Conservation (phyloP, 306 rosid species). For the Medicago arabica region DNA sequence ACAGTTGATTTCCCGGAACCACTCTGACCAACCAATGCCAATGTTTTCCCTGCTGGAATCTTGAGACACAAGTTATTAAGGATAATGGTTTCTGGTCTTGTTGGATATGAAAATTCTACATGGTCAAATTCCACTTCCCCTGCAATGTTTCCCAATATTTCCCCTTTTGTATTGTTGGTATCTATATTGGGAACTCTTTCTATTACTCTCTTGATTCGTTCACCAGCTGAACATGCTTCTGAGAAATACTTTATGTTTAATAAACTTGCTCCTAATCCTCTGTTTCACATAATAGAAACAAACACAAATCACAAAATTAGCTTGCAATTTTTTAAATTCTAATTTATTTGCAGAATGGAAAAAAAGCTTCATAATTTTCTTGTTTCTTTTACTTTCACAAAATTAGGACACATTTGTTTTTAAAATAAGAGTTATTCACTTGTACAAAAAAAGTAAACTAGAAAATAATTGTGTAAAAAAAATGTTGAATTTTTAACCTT, state of each 20-base stretch:
- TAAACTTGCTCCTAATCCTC: slow-evolving; percentile 77
- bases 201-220: slow-evolving; percentile 71
- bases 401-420: too few species aligned
- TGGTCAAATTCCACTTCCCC: slow-evolving; percentile 75
- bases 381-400: too few species aligned
- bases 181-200: slow-evolving; percentile 79
- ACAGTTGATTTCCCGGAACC: slow-evolving; percentile 94
- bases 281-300: slow-evolving; percentile 37
- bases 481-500: too few species aligned
- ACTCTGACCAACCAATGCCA: slow-evolving; percentile 84
- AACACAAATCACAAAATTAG: neutral
- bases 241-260: slow-evolving; percentile 82
- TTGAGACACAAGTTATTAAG: slow-evolving; percentile 55
- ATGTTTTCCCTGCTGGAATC: slow-evolving; percentile 74
- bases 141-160: slow-evolving; percentile 45
- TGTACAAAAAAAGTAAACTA: too few species aligned
- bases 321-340: neutral
- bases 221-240: slow-evolving; percentile 77
- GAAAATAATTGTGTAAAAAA: too few species aligned
- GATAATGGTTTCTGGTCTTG: slow-evolving; percentile 72
- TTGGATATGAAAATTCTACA: slow-evolving; percentile 72
- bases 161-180: slow-evolving; percentile 68
- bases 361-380: too few species aligned
- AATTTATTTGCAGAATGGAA: too few species aligned
- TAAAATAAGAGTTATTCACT: too few species aligned